These are phyloP conservation scores for Penicillium chermesinum DNA, from an alignment of 495 filamentous ascomycete species.

Conservation along the genomic window DNA sequence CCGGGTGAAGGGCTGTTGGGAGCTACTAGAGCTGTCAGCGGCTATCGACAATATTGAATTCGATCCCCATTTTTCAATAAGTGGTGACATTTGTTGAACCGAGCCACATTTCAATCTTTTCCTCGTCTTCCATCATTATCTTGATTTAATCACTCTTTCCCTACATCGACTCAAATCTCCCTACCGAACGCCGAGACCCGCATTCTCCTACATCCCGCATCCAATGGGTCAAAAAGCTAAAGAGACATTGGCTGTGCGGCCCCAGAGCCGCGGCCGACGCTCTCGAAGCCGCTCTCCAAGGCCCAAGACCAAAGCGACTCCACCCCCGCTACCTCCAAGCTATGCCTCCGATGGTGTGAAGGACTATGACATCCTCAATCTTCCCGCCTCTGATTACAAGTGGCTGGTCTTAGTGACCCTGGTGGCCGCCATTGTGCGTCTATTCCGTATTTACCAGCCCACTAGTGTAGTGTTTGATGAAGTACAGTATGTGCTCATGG, in stretches of 20 bases:
- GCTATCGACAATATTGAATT: slow-evolving; percentile 2
- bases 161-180: neutral
- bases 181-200: slow-evolving; percentile 2
- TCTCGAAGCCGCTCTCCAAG: slow-evolving; percentile 41
- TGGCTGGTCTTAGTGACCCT: slow-evolving; percentile 66
- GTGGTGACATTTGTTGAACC: slow-evolving; percentile 4
- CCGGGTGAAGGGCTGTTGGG: slow-evolving; percentile 23
- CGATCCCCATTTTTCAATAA: slow-evolving; percentile 3
- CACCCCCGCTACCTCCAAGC: slow-evolving; percentile 17
- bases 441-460: slow-evolving; percentile 95
- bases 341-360: slow-evolving; percentile 51
- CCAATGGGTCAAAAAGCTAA: slow-evolving; percentile 37
- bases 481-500: slow-evolving; percentile 71
- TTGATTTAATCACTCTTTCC: neutral
- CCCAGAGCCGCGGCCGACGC: slow-evolving; percentile 31
- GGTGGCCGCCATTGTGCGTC: slow-evolving; percentile 70
- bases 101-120: slow-evolving; percentile 9
- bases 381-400: slow-evolving; percentile 78
- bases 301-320: slow-evolving; percentile 37
- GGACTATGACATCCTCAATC: slow-evolving; percentile 48
- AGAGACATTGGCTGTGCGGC: slow-evolving; percentile 35
- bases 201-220: slow-evolving; percentile 8
- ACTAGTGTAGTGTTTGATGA: slow-evolving; percentile 97
- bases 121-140: neutral
- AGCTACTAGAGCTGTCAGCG: slow-evolving; percentile 21